Base-by-base conservation (phyloP, 2,329 filamentous ascomycete genomes). In the Nemania bipapillata region DNA sequence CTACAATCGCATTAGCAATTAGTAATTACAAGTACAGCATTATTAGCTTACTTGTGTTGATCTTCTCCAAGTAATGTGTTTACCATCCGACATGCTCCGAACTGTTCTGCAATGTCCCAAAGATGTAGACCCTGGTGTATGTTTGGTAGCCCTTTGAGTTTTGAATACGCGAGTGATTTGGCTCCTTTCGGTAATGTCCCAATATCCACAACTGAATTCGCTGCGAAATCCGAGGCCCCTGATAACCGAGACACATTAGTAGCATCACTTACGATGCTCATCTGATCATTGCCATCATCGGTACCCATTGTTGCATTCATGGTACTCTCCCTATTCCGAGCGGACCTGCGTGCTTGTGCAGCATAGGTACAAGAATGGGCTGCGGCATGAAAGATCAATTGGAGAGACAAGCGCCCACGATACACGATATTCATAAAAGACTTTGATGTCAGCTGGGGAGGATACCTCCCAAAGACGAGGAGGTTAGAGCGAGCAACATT, bases 381-480 rank as follows among this genome's bases (percentile, higher is more conserved):
- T n/a, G 12, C 4, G n/a, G 20, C 32, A 53, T 53, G 32, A 32
- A 53, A 53, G 2, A 53, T 4, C 30, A 53, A n/a, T n/a, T 53
- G 32, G 17, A 52, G 24, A 4, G 30, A 52, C 9, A 15, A 12
- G 9, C 9, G 12, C 7, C 12, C 22, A 30, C 9, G 32, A 32
- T 30, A 30, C 32, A 53, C 9, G n/a, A 53, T 32, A 20, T 53
- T 53, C 32, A 53, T 53, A 53, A 53, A 53, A 32, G 32, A 53
- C 5, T 53, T 53, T n/a, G 8, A 17, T n/a, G 9, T 53, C 30
- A 53, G 24, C 4, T 53, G 32, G 32, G 32, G 20, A 20, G 32
- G n/a, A 32, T 53, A 53, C n/a, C n/a, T 53, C 32, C 32, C 32
- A 53, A 53, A 53, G n/a, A 53, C 32, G 32, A 53, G 9, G 7